Conservation (phyloP, 1,139 yeast genomes). For the Barnettozyma hawaiiensis region DNA sequence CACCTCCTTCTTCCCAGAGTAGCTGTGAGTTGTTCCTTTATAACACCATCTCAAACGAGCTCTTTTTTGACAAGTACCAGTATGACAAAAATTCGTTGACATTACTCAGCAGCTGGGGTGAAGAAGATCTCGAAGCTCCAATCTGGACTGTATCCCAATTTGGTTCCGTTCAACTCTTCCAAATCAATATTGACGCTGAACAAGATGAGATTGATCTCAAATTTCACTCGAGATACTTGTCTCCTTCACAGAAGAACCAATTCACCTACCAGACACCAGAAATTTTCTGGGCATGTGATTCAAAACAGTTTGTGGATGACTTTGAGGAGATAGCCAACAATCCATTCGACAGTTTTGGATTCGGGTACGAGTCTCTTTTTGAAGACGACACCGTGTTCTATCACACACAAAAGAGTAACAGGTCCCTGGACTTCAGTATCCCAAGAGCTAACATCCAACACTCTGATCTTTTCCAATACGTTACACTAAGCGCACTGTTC, state of each 20-base stretch:
- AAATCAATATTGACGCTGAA: conserved; percentile 17
- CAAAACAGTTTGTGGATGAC: conserved; percentile 23
- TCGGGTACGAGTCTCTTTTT: conserved; percentile 41
- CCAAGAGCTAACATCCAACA: conserved; percentile 33
- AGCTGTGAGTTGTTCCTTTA: conserved; percentile 31
- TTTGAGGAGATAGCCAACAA: conserved; percentile 22
- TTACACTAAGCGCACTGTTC: conserved; percentile 29
- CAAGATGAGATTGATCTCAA: conserved; percentile 30
- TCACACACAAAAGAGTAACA: conserved; percentile 22
- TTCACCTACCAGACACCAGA: conserved; percentile 33
- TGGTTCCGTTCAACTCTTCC: conserved; percentile 38
- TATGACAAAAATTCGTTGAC: conserved; percentile 28
- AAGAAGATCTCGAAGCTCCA: conserved; percentile 38
- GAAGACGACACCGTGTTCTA: conserved; percentile 40
- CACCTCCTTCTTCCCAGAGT: conserved; percentile 11
- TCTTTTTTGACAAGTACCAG: conserved; percentile 35
- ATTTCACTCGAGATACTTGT: conserved; percentile 44
- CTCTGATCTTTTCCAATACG: conserved; percentile 27
- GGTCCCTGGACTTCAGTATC: conserved; percentile 25
- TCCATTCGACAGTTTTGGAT: conserved; percentile 31
- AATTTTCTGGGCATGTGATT: conserved; percentile 46
- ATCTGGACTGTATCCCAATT: conserved; percentile 39
- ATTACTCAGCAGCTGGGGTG: conserved; percentile 31
- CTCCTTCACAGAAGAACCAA: conserved; percentile 30
- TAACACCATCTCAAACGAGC: conserved; percentile 27